Percentiles rank a stretch among this genome's conserved stretches.
Evolutionary conservation across 208 protist genomes (phyloP).

Genomic region (Angomonas ambiguus): DNA sequence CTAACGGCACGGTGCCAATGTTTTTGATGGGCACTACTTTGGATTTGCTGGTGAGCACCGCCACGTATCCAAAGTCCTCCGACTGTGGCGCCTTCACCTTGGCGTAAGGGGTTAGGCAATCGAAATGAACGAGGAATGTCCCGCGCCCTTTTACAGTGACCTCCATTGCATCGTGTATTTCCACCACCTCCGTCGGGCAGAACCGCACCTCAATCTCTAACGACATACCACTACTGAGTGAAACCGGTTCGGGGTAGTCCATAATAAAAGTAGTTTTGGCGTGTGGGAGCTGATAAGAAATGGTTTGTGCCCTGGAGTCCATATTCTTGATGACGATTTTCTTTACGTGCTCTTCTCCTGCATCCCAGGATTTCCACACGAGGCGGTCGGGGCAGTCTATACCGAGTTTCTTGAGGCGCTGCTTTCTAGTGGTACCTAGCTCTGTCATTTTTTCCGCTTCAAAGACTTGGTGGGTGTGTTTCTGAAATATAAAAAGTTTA

Average conservation of each 20-base stretch:
- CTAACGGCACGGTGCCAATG: constrained; percentile 60
- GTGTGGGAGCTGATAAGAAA: constrained; percentile 77
- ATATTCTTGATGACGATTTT: constrained; percentile 89
- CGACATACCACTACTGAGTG: constrained; percentile 75
- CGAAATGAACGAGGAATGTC: constrained; percentile 72
- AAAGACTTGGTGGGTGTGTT: constrained; percentile 1
- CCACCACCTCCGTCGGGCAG: constrained; percentile 57
- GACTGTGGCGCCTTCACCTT: constrained; percentile 34
- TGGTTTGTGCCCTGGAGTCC: constrained; percentile 54
- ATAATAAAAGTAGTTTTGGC: constrained; percentile 75
- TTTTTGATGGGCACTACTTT: constrained; percentile 72
- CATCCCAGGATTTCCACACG: constrained; percentile 83
- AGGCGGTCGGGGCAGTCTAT: constrained; percentile 81
- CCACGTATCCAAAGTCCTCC: constrained; percentile 89
- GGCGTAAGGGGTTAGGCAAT: constrained; percentile 72
- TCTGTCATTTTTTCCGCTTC: not conserved
- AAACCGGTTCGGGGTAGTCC: constrained; percentile 81
- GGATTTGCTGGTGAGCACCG: constrained; percentile 48
- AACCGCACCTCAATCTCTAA: constrained; percentile 75
- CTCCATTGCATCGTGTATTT: constrained; percentile 78
- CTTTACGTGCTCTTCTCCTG: constrained; percentile 80
- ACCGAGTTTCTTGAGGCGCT: constrained; percentile 64
- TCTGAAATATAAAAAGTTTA: not conserved
- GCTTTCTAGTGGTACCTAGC: constrained; percentile 27
- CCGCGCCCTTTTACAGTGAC: constrained; percentile 72